Conservation (phyloP, 2,329 filamentous ascomycete genomes). For the Arachnomyces sp. region DNA sequence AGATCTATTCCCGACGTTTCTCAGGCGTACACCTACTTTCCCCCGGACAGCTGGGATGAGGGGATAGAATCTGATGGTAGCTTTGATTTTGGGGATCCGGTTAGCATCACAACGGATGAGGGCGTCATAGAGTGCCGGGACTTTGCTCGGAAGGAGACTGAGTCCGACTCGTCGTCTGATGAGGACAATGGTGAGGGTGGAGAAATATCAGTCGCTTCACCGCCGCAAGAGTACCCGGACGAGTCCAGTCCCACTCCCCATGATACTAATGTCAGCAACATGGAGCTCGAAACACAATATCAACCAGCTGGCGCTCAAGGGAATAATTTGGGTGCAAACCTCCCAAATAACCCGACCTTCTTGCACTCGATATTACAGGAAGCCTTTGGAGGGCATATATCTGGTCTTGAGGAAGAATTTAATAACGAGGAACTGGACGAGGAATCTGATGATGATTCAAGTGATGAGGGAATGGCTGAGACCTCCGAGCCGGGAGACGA, state of each 20-base stretch:
- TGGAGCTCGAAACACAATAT: conserved; percentile 3
- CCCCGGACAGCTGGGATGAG: conserved; percentile 6
- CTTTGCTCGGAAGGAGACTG: too few species aligned
- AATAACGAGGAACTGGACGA: conserved; percentile 12
- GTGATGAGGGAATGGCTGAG: conserved; percentile 5
- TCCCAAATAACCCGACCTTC: conserved; percentile 4
- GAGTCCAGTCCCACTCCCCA: too few species aligned
- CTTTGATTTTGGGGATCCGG: too few species aligned
- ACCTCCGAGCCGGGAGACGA: conserved; percentile 10
- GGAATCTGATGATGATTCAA: not conserved
- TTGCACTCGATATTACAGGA: conserved; percentile 18
- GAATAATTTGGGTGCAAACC: too few species aligned
- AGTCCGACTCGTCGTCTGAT: too few species aligned
- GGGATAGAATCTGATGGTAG: too few species aligned
- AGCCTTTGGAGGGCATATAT: conserved; percentile 15
- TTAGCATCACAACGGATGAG: too few species aligned
- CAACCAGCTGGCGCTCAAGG: conserved; percentile 14
- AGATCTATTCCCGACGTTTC: conserved; percentile 21
- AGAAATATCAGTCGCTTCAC: too few species aligned
- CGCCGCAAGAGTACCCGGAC: too few species aligned
- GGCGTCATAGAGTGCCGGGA: too few species aligned
- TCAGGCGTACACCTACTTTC: conserved; percentile 20
- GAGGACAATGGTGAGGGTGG: too few species aligned
- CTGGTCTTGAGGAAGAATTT: conserved; percentile 14
- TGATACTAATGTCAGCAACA: not conserved